Base-by-base conservation (phyloP, 129 eudicot genomes). In the Pittosporum tobira region DNA sequence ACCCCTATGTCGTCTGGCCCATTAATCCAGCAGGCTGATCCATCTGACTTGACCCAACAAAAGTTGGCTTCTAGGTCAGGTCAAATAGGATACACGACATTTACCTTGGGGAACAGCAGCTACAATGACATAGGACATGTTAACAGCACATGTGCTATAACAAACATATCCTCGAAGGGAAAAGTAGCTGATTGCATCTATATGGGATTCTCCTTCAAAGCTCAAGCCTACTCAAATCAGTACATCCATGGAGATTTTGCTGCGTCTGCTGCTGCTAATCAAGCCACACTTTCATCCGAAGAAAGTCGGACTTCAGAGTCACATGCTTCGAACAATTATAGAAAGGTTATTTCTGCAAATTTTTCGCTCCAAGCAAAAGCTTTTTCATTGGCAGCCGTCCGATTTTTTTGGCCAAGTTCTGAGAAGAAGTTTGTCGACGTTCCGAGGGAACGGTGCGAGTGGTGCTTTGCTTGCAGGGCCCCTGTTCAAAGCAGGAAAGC, bases 391-490 rank as follows among this genome's bases (percentile, higher is more conserved):
- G 88, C 85, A 7, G 75, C 94, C 16, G 63, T 65, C 50, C 78
- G 99, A 7, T 91, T 83, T 68, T 80, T 74, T 71, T 91, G 99
- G 99, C 96, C 99, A 8, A 77, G 77, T 70, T 61, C 82, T 20
- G 99, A 87, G 55, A 84, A 79, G 76, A 91, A 87, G 71, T 81
- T 83, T 37, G 68, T 81, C 23, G 99, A 91, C 75, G 83, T 81
- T 21, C 83, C 96, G 40, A 80, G 91, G 67, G 94, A 87, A 79
- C 84, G 94, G 58, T 91, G 99, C 68, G 84, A 91, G 58, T 91
- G 99, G 99, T 91, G 99, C 73, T 68, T 83, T 64, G 40, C 75
- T 59, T 91, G 99, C 72, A 73, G 79, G 67, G 81, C 94, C 63
- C 26, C 76, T 13, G 72, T 59, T 23, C 44, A 60, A 21, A 83